A percentile compares a stretch with the other conserved stretches of the same genome.
Evolutionary conservation across 768 basidiomycete species (phyloP).

Genomic region (Lentinula lateritia): DNA sequence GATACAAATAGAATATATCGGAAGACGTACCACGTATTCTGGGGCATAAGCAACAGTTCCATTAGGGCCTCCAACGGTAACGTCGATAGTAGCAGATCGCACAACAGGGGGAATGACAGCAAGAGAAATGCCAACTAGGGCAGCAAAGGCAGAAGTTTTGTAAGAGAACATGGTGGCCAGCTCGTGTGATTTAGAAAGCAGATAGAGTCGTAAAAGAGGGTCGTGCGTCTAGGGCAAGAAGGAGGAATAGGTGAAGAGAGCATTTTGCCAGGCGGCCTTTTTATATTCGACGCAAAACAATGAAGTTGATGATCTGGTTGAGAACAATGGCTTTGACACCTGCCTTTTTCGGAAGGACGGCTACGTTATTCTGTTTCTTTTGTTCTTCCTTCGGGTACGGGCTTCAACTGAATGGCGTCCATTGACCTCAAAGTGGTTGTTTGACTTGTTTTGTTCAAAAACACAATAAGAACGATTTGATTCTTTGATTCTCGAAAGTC

Average conservation of each 20-base stretch:
- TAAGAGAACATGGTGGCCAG: conserved; percentile 12
- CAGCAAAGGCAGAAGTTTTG: conserved; percentile 15
- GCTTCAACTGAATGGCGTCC: neutral
- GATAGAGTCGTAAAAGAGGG: conserved; percentile 8
- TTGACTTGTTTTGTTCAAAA: neutral
- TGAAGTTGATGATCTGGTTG: neutral
- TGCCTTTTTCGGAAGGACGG: neutral
- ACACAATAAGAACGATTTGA: neutral
- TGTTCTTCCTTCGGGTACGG: neutral
- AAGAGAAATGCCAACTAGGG: conserved; percentile 19
- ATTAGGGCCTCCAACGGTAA: conserved; percentile 44
- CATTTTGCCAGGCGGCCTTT: neutral
- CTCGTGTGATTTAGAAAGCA: neutral
- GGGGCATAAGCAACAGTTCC: conserved; percentile 34
- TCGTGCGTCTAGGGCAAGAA: conserved; percentile 5
- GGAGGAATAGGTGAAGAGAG: conserved; percentile 9
- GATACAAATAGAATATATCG: neutral
- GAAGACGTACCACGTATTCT: conserved; percentile 28
- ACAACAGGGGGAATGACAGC: conserved; percentile 27
- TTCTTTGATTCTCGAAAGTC: no score
- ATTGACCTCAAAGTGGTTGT: neutral
- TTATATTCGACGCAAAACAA: neutral
- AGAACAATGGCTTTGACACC: conserved; percentile 6
- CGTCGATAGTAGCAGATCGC: conserved; percentile 31
- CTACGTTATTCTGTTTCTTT: neutral